These are phyloP conservation scores for Eugenia klotzschiana DNA, from an alignment of 441 rosid species.

Conservation along the genomic window DNA sequence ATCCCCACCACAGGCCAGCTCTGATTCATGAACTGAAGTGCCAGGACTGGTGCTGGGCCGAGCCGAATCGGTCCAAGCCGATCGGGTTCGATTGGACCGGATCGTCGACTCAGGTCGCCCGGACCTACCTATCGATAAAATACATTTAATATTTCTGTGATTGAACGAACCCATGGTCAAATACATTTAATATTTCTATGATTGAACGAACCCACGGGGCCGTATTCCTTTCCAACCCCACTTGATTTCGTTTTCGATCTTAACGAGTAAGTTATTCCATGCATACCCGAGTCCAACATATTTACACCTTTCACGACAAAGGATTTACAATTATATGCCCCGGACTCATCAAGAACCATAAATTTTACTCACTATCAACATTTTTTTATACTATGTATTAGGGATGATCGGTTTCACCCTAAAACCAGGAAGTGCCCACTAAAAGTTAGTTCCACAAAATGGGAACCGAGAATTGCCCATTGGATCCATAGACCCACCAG, in stretches of 20 bases:
- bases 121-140: background rate
- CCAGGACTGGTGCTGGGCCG: background rate
- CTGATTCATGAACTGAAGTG: background rate
- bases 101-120: accelerated
- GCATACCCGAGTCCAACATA: background rate
- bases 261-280: background rate
- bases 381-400: background rate
- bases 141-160: background rate
- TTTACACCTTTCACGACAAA: background rate
- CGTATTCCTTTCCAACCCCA: background rate
- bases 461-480: accelerated
- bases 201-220: background rate
- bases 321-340: background rate
- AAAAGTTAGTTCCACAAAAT: too few relatives aligned
- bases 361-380: background rate
- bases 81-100: background rate
- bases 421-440: too few relatives aligned
- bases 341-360: background rate
- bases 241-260: background rate
- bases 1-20: background rate
- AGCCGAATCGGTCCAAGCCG: background rate
- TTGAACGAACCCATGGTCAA: background rate
- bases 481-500: too few relatives aligned
- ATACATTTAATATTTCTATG: background rate
- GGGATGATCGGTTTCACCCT: too few relatives aligned